These are phyloP conservation scores for Nicotiana benthamiana DNA, from an alignment of 257 asterid species.

Conservation along the genomic window DNA sequence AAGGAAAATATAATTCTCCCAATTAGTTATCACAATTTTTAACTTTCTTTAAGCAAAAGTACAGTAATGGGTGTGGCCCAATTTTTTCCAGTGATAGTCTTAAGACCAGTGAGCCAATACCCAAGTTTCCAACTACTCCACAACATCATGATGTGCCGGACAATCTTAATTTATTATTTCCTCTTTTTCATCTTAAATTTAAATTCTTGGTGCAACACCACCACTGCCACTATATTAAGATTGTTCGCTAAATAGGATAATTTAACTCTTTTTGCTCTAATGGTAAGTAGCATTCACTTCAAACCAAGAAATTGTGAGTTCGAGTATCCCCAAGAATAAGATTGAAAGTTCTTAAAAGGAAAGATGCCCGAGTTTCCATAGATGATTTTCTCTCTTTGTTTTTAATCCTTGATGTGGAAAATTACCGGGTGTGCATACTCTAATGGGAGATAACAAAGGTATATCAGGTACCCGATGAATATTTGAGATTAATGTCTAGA, in stretches of 20 bases:
- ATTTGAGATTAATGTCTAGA: too few species aligned
- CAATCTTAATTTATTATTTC: neutral
- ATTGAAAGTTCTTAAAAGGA: too few species aligned
- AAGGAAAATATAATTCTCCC: slow-evolving; percentile 13
- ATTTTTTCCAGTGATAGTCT: neutral
- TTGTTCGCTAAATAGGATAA: neutral
- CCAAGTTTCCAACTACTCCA: slow-evolving; percentile 13
- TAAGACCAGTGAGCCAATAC: neutral
- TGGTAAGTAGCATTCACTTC: too few species aligned
- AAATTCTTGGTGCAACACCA: slow-evolving; percentile 17
- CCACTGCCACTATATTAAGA: slow-evolving; percentile 21
- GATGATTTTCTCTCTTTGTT: neutral
- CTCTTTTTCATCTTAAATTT: slow-evolving; percentile 8
- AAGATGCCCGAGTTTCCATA: too few species aligned
- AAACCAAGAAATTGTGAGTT: too few species aligned
- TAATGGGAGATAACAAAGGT: too few species aligned
- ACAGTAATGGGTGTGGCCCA: slow-evolving; percentile 1
- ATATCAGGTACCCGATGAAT: too few species aligned
- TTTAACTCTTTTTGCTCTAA: neutral
- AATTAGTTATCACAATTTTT: neutral
- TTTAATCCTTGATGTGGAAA: neutral
- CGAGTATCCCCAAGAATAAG: too few species aligned
- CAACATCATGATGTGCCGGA: slow-evolving; percentile 31
- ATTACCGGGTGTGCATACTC: accelerated
- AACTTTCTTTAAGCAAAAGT: neutral